These are phyloP conservation scores for Rhazya stricta DNA, from an alignment of 257 asterid genomes.

Conservation along the genomic window DNA sequence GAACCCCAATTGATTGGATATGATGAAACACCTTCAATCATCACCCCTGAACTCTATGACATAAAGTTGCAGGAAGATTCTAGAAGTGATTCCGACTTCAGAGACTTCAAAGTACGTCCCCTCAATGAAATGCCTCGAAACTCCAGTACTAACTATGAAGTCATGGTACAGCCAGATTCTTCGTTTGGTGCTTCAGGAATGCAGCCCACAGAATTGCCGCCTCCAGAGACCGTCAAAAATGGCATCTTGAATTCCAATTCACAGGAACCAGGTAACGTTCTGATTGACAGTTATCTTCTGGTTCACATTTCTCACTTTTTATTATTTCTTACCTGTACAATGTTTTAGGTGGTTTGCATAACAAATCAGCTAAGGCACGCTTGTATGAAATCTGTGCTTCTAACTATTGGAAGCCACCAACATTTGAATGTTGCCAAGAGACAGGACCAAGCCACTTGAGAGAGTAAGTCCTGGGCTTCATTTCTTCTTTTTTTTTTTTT, in stretches of 20 bases:
- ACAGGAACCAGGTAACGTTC: slow-evolving; percentile 46
- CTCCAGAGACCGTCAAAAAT: slow-evolving; percentile 19
- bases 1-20: slow-evolving; percentile 74
- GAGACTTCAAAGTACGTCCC: slow-evolving; percentile 29
- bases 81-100: slow-evolving; percentile 26
- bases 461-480: slow-evolving; percentile 52
- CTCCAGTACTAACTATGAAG: slow-evolving; percentile 23
- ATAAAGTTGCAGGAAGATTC: slow-evolving; percentile 32
- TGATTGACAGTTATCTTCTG: background rate
- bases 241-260: slow-evolving; percentile 23
- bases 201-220: slow-evolving; percentile 19
- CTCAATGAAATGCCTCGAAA: slow-evolving; percentile 26
- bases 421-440: slow-evolving; percentile 64
- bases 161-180: slow-evolving; percentile 14
- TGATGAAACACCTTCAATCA: slow-evolving; percentile 48
- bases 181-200: slow-evolving; percentile 26
- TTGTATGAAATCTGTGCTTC: slow-evolving; percentile 66
- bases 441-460: slow-evolving; percentile 71
- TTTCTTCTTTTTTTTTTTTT: background rate
- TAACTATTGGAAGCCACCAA: slow-evolving; percentile 85
- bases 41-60: slow-evolving; percentile 20
- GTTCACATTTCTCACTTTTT: slow-evolving; percentile 7
- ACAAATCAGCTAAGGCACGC: slow-evolving; percentile 57
- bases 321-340: slow-evolving; percentile 21
- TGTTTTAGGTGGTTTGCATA: slow-evolving; percentile 38